Base-by-base conservation (phyloP, 441 rosid species). In the Populus tomentosa region DNA sequence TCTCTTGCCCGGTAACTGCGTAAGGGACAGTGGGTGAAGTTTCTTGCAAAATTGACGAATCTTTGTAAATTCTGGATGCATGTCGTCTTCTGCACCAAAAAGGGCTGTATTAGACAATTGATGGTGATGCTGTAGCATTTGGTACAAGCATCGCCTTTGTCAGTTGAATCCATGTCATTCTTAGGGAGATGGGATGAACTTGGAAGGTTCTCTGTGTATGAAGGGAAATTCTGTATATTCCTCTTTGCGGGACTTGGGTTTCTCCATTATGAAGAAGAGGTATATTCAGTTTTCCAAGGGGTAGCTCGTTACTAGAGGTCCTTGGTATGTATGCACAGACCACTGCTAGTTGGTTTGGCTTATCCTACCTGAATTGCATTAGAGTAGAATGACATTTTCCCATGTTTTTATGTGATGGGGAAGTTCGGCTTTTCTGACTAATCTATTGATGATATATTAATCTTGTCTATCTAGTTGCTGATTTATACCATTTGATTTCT, bases 1-100 rank as follows among this genome's bases (percentile, higher is more conserved):
- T 81, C 88, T 94, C 53, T 88, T 94, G 86, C 98, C 98, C 0
- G 97, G 98, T 36, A 88, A 91, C 77, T 94, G 98, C 88, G 61
- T 28, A 67, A 81, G 98, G 84, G 97, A 91, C 67, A 80, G 90
- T 84, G 87, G 85, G 90, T 92, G 82, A 87, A 78, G 18, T 67
- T 59, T 40, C 46, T 24, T 7, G 63, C 24, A 68, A 75, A 63
- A 62, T n/a, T 32, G 75, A 79, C 70, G 36, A 71, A 75, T 71
- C 69, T 46, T 74, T 78, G 65, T 69, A 72, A 69, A 82, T 46
- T 73, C 71, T 63, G 62, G 79, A 71, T 72, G 36, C 77, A 23
- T 66, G 71, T 75, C 76, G 71, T 77, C 75, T 70, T 72, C 75
- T 46, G 36, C 74, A 78, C 70, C 13, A 10, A 66, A 77, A 64